Conservation (phyloP, 1,139 yeast genomes). For the Candida labiduridarum region DNA sequence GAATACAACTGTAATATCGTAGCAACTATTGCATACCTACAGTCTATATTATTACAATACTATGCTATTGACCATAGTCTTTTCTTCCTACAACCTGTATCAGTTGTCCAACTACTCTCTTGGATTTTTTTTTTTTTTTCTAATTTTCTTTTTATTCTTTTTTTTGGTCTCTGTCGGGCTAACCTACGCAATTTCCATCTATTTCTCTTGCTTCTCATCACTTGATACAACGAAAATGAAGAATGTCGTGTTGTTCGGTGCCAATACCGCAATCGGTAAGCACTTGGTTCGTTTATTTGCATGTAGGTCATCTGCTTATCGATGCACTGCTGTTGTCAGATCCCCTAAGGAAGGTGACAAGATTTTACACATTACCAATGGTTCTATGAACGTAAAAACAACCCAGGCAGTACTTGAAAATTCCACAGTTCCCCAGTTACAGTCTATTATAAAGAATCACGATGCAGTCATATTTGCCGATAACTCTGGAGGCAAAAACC, state of each 20-base stretch:
- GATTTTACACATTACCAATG: slow-evolving; percentile 27
- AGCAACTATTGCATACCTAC: no score
- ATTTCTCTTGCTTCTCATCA: no score
- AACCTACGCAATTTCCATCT: no score
- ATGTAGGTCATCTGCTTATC: slow-evolving; percentile 19
- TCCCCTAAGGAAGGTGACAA: slow-evolving; percentile 42
- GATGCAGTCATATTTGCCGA: slow-evolving; percentile 65
- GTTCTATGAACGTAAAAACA: slow-evolving; percentile 40
- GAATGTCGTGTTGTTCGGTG: slow-evolving; percentile 49
- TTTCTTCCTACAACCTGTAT: no score
- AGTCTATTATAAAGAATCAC: slow-evolving; percentile 43
- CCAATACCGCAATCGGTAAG: slow-evolving; percentile 63
- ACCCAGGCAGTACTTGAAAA: slow-evolving; percentile 40
- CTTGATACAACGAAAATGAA: no score
- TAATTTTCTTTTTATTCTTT: no score
- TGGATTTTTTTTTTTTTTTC: no score
- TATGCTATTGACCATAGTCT: no score
- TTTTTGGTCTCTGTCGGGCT: no score
- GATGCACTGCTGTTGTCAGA: slow-evolving; percentile 56
- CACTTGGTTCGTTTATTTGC: slow-evolving; percentile 29
- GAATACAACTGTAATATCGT: no score
- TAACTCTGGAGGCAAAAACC: slow-evolving; percentile 62
- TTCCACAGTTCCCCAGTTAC: slow-evolving; percentile 35
- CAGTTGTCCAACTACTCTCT: no score
- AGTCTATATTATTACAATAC: no score